Conservation (phyloP, 805 yeast species). For the Nakazawaea wyomingensis region DNA sequence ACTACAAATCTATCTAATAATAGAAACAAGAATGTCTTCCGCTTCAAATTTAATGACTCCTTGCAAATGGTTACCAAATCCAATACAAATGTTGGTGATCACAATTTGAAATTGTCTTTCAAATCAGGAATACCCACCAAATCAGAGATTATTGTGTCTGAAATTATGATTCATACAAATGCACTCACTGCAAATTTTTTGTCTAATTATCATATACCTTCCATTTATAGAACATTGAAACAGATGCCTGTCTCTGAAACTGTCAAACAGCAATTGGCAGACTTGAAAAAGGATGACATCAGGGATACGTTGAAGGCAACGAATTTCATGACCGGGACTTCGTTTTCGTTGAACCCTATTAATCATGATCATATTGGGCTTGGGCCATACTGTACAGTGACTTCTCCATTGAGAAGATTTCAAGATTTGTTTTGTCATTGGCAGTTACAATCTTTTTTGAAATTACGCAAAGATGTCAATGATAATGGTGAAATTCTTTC, state of each 20-base stretch:
- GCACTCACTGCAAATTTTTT: slow-evolving; percentile 50
- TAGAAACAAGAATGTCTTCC: slow-evolving; percentile 35
- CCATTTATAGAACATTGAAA: slow-evolving; percentile 38
- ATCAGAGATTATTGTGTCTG: slow-evolving; percentile 69
- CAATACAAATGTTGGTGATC: slow-evolving; percentile 20
- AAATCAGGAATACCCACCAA: slow-evolving; percentile 24
- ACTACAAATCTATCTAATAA: slow-evolving; percentile 22
- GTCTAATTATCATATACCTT: slow-evolving; percentile 38
- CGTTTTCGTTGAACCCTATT: slow-evolving; percentile 37
- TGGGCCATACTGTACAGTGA: slow-evolving; percentile 60
- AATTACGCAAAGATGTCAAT: not conserved
- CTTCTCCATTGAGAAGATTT: slow-evolving; percentile 85
- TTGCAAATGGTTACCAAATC: slow-evolving; percentile 19
- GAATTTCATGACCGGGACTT: slow-evolving; percentile 48
- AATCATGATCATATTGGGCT: slow-evolving; percentile 64
- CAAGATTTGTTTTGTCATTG: slow-evolving; percentile 79
- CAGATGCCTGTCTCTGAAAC: slow-evolving; percentile 20
- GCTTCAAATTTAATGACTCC: slow-evolving; percentile 6
- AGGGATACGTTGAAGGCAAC: slow-evolving; percentile 19
- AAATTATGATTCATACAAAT: slow-evolving; percentile 80
- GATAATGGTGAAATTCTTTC: slow-evolving; percentile 13
- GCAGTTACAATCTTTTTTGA: slow-evolving; percentile 51
- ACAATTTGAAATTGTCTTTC: slow-evolving; percentile 19
- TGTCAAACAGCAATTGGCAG: slow-evolving; percentile 20
- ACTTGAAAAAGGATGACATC: slow-evolving; percentile 18